phyloP scores from a whole-genome alignment of 2,329 filamentous ascomycete genomes.

The Epichloe sibirici region DNA sequence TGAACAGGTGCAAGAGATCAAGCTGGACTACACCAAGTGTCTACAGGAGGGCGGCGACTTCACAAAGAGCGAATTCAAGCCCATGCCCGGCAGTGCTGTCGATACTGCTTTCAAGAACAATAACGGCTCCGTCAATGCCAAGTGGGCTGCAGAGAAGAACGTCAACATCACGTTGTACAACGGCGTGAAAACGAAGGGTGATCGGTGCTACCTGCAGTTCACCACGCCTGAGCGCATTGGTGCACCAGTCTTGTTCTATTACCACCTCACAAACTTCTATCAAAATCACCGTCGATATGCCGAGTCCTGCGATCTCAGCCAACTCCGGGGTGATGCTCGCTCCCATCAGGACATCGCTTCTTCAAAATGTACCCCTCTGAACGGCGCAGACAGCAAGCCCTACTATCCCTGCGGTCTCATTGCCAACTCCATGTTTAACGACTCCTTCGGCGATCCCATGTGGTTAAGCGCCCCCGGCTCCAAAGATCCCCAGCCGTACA shows the following conservation, averaged over 20 bases:
- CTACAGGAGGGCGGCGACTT: constrained; percentile 36
- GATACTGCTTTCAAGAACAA: constrained; percentile 59
- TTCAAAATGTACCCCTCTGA: constrained; percentile 67
- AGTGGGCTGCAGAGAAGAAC: constrained; percentile 30
- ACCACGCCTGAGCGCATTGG: constrained; percentile 65
- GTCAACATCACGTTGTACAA: constrained; percentile 29
- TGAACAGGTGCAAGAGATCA: constrained; percentile 71
- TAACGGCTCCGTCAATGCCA: constrained; percentile 24
- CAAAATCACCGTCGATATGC: constrained; percentile 97
- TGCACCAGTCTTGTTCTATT: constrained; percentile 84
- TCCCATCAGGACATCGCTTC: constrained; percentile 46
- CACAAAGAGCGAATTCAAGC: constrained; percentile 21
- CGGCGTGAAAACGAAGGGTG: constrained; percentile 24
- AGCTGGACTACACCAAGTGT: constrained; percentile 84
- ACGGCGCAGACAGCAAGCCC: constrained; percentile 42
- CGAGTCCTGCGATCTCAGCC: constrained; percentile 70
- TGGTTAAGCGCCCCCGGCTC: constrained; percentile 37
- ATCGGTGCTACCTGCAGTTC: constrained; percentile 65
- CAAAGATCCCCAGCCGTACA: constrained; percentile 40
- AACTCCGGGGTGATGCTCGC: constrained; percentile 61
- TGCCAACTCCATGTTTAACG: constrained; percentile 95
- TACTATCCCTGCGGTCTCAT: constrained; percentile 95
- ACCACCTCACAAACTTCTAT: constrained; percentile 94
- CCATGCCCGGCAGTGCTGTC: constrained; percentile 47
- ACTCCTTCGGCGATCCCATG: constrained; percentile 61